Evolutionary conservation across 1,284 basidiomycete species (phyloP), one percentile per base, ranked within the genome.

Genomic region (Singerocomus rubriflavus): DNA sequence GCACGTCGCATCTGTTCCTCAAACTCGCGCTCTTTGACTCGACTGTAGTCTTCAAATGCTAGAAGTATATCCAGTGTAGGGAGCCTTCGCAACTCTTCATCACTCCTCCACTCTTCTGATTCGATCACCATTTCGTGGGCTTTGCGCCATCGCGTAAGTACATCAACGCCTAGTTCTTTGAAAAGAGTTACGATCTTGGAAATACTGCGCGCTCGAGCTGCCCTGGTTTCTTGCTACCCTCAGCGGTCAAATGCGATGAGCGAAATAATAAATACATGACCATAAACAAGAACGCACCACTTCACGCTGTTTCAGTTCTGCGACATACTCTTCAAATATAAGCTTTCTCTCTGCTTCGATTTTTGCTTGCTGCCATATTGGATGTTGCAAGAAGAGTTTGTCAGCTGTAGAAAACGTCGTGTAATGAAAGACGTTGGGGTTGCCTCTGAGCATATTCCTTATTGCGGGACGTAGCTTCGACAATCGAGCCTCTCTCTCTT

Each of bases 1-100:
- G 80, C 71, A 53, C 87, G 80, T 30, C 88, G 78, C 71, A 84
- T 83, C 61, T 90, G 83, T 57, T 93, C 91, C 54, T 93, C 90
- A 59, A 91, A 88, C 65, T 95, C 93, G 52, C 88, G 79, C 69
- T 97, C 93, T 40, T 89, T 80, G 13, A 91, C 83, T 50, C 88
- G 82, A 52, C 89, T 87, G 65, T 94, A 93, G 64, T 94, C 91
- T 69, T 98, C 94, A 57, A 93, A 97, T 0, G 93, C 90, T 33
- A 88, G 79, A 25, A 98, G 76, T 53, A 97, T 90, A 64, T 98
- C 94, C 38, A 97, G 75, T 4, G 86, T 88, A 7, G 94, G 93
- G 40, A 97, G 78, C 57, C 79, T 84, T 55, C 82, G 85, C 43
- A 98, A 73, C 55, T 92, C 87, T 0, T 72, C 57, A 61, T 96